Percentiles rank a stretch among this genome's conserved stretches.
Evolutionary conservation across 257 asterid species (phyloP).

Genomic region (Echium plantagineum): DNA sequence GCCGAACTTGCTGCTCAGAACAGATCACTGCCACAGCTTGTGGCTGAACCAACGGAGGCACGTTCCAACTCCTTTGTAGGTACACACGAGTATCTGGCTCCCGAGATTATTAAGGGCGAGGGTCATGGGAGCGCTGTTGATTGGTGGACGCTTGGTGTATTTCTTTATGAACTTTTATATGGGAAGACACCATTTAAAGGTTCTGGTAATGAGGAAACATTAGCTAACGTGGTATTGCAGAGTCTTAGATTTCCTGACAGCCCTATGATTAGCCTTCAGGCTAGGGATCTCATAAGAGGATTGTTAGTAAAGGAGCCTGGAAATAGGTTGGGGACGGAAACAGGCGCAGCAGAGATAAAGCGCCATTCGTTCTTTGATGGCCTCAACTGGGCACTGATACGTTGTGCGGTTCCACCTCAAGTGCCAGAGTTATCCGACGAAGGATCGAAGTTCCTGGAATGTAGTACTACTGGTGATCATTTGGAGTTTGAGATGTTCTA

Average conservation of each 20-base stretch:
- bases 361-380: constrained; percentile 84
- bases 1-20: constrained; percentile 34
- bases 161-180: constrained; percentile 76
- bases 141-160: constrained; percentile 93
- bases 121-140: constrained; percentile 99
- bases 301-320: constrained; percentile 76
- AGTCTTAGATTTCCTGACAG: constrained; percentile 58
- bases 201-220: constrained; percentile 63
- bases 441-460: constrained; percentile 14
- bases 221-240: constrained; percentile 69
- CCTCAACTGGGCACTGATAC: constrained; percentile 78
- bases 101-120: constrained; percentile 89
- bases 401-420: constrained; percentile 73
- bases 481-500: constrained; percentile 65
- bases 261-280: constrained; percentile 71
- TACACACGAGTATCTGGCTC: constrained; percentile 94
- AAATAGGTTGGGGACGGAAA: constrained; percentile 56
- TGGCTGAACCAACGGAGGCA: constrained; percentile 88
- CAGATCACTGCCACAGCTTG: constrained; percentile 62
- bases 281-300: constrained; percentile 69
- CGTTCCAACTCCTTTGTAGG: constrained; percentile 93
- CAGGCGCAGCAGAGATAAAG: constrained; percentile 90
- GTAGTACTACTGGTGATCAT: constrained; percentile 29
- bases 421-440: constrained; percentile 45
- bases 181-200: constrained; percentile 91